phyloP scores from a whole-genome alignment of 1,139 yeast genomes.

The Candida sp. region DNA sequence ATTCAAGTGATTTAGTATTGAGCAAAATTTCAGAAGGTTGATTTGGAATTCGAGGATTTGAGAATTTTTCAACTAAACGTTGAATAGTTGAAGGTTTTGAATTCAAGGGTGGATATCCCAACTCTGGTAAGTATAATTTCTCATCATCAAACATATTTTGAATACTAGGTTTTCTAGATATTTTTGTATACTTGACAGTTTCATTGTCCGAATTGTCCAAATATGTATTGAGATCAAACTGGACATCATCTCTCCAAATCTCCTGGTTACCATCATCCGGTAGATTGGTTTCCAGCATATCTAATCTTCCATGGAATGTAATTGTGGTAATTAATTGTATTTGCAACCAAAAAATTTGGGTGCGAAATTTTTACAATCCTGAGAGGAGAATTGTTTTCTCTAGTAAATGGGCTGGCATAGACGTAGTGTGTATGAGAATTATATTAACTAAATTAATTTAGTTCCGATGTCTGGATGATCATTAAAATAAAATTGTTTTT shows the following conservation, averaged over 20 bases:
- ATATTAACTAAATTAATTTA: no score
- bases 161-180: not conserved
- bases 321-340: not conserved
- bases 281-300: no score
- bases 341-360: not conserved
- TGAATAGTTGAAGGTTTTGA: not conserved
- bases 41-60: not conserved
- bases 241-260: not conserved
- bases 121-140: not conserved
- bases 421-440: no score
- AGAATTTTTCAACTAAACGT: not conserved
- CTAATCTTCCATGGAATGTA: not conserved
- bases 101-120: not conserved
- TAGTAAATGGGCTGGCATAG: no score
- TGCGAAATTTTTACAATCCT: not conserved
- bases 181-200: not conserved
- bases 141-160: not conserved
- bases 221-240: not conserved
- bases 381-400: no score
- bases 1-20: not conserved
- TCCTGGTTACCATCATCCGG: no score
- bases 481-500: no score
- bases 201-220: not conserved
- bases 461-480: no score
- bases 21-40: not conserved